These are phyloP conservation scores for Arthroderma sp. DNA, from an alignment of 2,329 filamentous ascomycete genomes.

Conservation along the genomic window DNA sequence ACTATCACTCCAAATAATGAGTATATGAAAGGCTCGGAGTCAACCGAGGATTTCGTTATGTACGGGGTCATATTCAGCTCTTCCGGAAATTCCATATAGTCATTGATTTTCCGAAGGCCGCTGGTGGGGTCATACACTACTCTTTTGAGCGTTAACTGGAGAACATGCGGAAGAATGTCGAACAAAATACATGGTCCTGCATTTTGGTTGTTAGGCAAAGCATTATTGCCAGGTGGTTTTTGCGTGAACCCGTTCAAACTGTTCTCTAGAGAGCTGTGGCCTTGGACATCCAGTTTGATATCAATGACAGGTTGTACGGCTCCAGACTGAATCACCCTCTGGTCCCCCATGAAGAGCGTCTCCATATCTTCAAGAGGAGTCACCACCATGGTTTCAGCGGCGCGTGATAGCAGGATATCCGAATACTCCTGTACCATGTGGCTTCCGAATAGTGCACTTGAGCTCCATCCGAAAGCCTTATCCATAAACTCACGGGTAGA, in stretches of 20 bases:
- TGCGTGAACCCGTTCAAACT: slow-evolving; percentile 94
- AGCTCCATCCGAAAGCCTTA: slow-evolving; percentile 89
- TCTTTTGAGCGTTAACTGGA: slow-evolving; percentile 40
- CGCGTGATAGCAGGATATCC: slow-evolving; percentile 87
- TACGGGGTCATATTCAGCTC: slow-evolving; percentile 59
- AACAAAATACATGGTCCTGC: slow-evolving; percentile 97
- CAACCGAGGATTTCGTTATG: slow-evolving; percentile 72
- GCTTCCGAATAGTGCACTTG: slow-evolving; percentile 93
- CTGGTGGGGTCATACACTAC: slow-evolving; percentile 97
- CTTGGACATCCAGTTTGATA: slow-evolving; percentile 88
- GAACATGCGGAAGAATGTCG: slow-evolving; percentile 32
- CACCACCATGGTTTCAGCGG: slow-evolving; percentile 96
- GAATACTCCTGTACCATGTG: slow-evolving; percentile 97
- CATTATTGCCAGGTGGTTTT: slow-evolving; percentile 83
- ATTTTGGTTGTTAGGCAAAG: slow-evolving; percentile 83
- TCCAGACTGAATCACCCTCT: slow-evolving; percentile 99
- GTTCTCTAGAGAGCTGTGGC: slow-evolving; percentile 82
- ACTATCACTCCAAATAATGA: slow-evolving; percentile 90
- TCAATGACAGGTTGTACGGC: slow-evolving; percentile 84
- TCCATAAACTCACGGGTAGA: slow-evolving; percentile 86
- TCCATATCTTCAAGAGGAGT: slow-evolving; percentile 81
- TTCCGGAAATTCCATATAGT: slow-evolving; percentile 36
- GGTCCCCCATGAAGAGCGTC: slow-evolving; percentile 88
- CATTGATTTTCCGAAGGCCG: slow-evolving; percentile 88
- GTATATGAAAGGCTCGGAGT: slow-evolving; percentile 79